Evolutionary conservation across 2,329 filamentous ascomycete genomes (phyloP).

Genomic region (Claviceps monticola): DNA sequence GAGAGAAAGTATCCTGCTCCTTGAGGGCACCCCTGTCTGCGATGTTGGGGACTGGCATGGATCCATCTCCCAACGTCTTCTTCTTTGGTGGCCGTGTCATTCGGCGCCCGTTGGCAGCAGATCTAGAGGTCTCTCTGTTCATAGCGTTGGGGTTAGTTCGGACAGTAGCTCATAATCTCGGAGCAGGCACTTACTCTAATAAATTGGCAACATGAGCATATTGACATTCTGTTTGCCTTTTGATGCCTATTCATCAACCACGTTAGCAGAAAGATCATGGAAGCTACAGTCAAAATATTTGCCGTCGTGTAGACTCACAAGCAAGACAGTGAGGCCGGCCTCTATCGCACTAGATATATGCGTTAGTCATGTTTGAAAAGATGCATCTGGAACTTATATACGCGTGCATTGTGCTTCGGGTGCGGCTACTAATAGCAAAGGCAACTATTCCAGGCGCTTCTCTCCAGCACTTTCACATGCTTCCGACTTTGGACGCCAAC

Average conservation of each 20-base stretch:
- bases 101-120: constrained; percentile 36
- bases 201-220: constrained; percentile 67
- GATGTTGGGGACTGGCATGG: constrained; percentile 36
- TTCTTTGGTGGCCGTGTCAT: constrained; percentile 46
- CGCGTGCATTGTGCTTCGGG: too few relatives aligned
- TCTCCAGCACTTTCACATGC: background rate
- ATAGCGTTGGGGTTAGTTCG: background rate
- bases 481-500: background rate
- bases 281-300: background rate
- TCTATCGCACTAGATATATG: constrained; percentile 49
- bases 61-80: constrained; percentile 25
- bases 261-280: constrained; percentile 6
- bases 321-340: constrained; percentile 55
- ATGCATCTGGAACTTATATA: background rate
- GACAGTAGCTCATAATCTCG: constrained; percentile 3
- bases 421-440: background rate
- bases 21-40: constrained; percentile 37
- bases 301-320: constrained; percentile 29
- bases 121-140: constrained; percentile 44
- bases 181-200: constrained; percentile 47
- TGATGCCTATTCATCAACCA: constrained; percentile 44
- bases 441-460: background rate
- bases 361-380: background rate
- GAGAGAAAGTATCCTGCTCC: constrained; percentile 29
- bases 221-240: constrained; percentile 60